Conservation (phyloP, 805 yeast species). For the Tetrapisispora pingtungensis region DNA sequence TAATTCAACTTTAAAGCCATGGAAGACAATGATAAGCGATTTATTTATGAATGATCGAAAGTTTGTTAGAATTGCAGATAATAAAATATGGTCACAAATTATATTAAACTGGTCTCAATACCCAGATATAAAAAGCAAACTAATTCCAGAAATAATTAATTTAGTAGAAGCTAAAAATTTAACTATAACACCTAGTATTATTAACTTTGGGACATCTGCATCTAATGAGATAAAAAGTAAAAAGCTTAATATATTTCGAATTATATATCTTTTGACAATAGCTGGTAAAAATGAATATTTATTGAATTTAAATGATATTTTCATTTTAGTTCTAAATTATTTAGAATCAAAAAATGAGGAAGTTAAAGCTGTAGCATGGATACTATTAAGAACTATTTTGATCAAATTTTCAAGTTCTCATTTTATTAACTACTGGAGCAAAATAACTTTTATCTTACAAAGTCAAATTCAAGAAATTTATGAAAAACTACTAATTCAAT, state of each 20-base stretch:
- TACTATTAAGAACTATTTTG: constrained; percentile 54
- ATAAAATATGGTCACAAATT: constrained; percentile 42
- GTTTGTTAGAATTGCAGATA: constrained; percentile 11
- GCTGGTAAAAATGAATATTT: constrained; percentile 50
- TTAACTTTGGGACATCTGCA: constrained; percentile 51
- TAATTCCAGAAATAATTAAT: constrained; percentile 21
- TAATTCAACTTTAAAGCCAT: constrained; percentile 36
- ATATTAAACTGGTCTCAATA: constrained; percentile 50
- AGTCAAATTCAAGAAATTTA: constrained; percentile 23
- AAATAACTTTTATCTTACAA: constrained; percentile 53
- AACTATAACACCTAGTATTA: constrained; percentile 43
- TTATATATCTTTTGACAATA: constrained; percentile 53
- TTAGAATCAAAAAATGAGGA: constrained; percentile 23
- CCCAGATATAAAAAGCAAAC: constrained; percentile 46
- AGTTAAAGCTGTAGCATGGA: constrained; percentile 30
- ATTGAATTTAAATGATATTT: constrained; percentile 38
- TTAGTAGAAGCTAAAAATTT: constrained; percentile 31
- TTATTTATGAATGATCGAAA: constrained; percentile 43
- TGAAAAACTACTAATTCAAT: constrained; percentile 22
- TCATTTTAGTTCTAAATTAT: constrained; percentile 36
- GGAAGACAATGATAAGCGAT: constrained; percentile 61
- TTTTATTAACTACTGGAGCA: constrained; percentile 59
- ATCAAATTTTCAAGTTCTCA: constrained; percentile 55
- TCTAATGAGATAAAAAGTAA: constrained; percentile 54
- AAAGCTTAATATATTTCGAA: constrained; percentile 45